These are phyloP conservation scores for Scleroderma bovista DNA, from an alignment of 768 basidiomycete genomes.

Conservation along the genomic window DNA sequence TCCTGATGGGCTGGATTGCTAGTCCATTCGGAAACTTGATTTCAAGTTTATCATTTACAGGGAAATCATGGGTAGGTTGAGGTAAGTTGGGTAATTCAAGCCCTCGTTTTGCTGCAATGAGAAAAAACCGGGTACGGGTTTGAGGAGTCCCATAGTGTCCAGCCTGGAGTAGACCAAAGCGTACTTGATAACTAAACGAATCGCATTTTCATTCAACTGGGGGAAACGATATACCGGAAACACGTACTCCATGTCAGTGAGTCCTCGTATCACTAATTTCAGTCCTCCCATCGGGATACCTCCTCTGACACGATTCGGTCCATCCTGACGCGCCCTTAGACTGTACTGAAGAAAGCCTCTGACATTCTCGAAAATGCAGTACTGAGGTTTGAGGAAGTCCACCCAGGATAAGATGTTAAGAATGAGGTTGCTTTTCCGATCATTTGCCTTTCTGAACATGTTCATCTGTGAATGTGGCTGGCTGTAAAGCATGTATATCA, in stretches of 20 bases:
- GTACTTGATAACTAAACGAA: slow-evolving; percentile 36
- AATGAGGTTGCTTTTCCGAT: slow-evolving; percentile 63
- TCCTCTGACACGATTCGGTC: slow-evolving; percentile 45
- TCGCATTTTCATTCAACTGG: background rate
- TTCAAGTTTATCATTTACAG: slow-evolving; percentile 36
- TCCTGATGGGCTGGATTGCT: slow-evolving; percentile 39
- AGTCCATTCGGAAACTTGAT: slow-evolving; percentile 45
- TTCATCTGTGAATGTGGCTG: slow-evolving; percentile 72
- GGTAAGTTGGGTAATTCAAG: slow-evolving; percentile 36
- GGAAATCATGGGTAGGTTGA: slow-evolving; percentile 40
- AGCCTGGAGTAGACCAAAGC: slow-evolving; percentile 40
- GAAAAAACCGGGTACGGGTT: slow-evolving; percentile 42
- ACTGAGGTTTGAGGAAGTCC: slow-evolving; percentile 36
- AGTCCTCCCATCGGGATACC: slow-evolving; percentile 72
- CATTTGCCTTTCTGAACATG: slow-evolving; percentile 62
- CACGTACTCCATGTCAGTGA: slow-evolving; percentile 62
- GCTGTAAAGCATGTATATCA: slow-evolving; percentile 33
- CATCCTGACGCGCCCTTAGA: slow-evolving; percentile 33
- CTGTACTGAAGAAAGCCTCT: slow-evolving; percentile 38
- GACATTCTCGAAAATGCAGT: slow-evolving; percentile 46
- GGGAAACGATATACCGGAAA: background rate
- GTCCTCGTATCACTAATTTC: slow-evolving; percentile 55
- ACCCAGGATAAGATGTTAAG: slow-evolving; percentile 48
- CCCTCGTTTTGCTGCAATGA: slow-evolving; percentile 36
- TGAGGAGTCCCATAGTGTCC: slow-evolving; percentile 46